Evolutionary conservation across 768 basidiomycete genomes (phyloP), one percentile per base, ranked within the genome.

Genomic region (Tulasnella sp.): DNA sequence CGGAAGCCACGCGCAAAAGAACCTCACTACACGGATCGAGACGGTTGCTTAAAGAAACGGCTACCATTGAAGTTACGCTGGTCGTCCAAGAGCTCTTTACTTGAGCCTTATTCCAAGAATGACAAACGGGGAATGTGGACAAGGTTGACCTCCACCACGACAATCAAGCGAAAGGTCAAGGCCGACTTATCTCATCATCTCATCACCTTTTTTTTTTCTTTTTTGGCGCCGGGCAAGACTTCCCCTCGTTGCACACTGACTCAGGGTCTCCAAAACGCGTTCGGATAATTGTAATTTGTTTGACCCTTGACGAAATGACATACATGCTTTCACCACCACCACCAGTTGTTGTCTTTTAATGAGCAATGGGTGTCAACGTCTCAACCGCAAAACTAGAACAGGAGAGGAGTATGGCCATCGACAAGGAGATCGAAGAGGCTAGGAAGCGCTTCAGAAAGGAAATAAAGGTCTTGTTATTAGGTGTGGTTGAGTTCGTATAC

Each of bases 391-490:
- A 71, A 57, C 71, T 11, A 55, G 80, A 51, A 16, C 44, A 46
- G 55, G 75, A 72, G 73, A 37, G 77, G 32, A 77, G 74, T 51
- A 20, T 35, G 11, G 79, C 79, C 61, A 84, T 84, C 32, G 83
- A 84, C 78, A 79, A 79, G 73, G 81, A 82, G 79, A 79, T 83
- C 40, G 86, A 87, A 79, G 86, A 87, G 79, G 86, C 87, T 80
- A 82, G 81, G 20, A 84, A 82, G 77, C 85, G 85, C 82, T 85
- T 85, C 70, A 83, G 84, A 74, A 84, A 83, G 79, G 86, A 87
- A 80, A 86, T 85, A 82, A 87, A 87, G 83, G 86, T 87, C 77
- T 80, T 87, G 57, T 72, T 87, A 57, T 81, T 87, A 6, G 86
- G 86, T 86, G 79, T 75, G 85, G 82, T 86, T 44, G 80, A 85